phyloP scores from a whole-genome alignment of 2,329 filamentous ascomycete species.

The Paecilomyces variotii region DNA sequence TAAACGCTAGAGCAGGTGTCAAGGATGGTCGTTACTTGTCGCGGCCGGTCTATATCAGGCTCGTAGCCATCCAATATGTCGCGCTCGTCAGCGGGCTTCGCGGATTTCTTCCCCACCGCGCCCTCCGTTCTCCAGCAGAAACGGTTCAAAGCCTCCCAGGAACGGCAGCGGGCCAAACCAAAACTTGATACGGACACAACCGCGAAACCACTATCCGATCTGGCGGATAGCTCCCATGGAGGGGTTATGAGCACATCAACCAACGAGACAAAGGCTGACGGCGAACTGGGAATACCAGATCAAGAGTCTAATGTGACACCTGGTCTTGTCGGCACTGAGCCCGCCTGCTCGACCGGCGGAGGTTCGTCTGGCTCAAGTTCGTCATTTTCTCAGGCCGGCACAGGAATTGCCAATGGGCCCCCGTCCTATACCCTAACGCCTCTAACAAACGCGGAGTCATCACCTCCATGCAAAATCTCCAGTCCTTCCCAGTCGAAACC shows the following conservation, averaged over 20 bases:
- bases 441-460: constrained; percentile 59
- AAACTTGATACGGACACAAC: constrained; percentile 15
- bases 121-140: constrained; percentile 53
- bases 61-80: constrained; percentile 57
- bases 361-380: constrained; percentile 64
- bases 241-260: constrained; percentile 4
- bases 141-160: constrained; percentile 43
- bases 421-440: constrained; percentile 52
- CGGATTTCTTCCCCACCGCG: constrained; percentile 77
- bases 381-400: constrained; percentile 42
- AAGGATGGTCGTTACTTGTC: constrained; percentile 34
- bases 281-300: constrained; percentile 7
- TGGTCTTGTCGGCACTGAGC: constrained; percentile 57
- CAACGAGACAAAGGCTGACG: constrained; percentile 4
- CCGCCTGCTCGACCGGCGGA: constrained; percentile 64
- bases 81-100: constrained; percentile 73
- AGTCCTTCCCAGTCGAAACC: constrained; percentile 44
- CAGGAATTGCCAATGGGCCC: constrained; percentile 49
- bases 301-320: constrained; percentile 10
- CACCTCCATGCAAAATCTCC: constrained; percentile 49
- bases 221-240: constrained; percentile 5
- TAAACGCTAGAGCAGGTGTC: constrained; percentile 13
- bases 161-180: constrained; percentile 54
- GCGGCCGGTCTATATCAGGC: constrained; percentile 25
- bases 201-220: constrained; percentile 7